These are phyloP conservation scores for Globisporangium recalcitrans DNA, from an alignment of 352 stramenopile species.

Conservation along the genomic window DNA sequence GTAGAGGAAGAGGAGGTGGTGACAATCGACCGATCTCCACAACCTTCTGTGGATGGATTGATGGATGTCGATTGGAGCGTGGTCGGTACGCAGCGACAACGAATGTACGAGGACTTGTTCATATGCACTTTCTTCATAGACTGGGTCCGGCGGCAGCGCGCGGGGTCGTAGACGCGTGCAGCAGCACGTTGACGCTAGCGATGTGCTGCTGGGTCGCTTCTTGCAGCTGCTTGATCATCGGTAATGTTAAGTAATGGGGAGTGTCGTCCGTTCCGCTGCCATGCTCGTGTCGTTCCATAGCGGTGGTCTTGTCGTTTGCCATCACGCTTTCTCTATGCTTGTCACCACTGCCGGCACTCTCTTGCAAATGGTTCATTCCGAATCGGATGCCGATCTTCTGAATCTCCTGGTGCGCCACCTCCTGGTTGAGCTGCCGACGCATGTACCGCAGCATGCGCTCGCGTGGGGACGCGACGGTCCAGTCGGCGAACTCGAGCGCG, in stretches of 20 bases:
- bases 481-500: conserved; percentile 57
- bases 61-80: background rate
- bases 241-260: conserved; percentile 24
- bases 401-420: conserved; percentile 30
- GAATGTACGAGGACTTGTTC: conserved; percentile 1
- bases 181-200: conserved; percentile 28
- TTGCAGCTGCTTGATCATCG: conserved; percentile 38
- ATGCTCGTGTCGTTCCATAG: background rate
- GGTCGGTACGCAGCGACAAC: background rate
- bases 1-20: background rate
- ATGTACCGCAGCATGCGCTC: conserved; percentile 42
- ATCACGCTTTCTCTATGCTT: conserved; percentile 3
- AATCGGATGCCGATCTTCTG: conserved; percentile 42
- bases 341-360: background rate
- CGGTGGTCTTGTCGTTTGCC: background rate
- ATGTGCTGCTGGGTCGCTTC: conserved; percentile 52
- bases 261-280: conserved; percentile 1
- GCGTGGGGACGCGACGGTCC: conserved; percentile 51
- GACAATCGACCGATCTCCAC: background rate
- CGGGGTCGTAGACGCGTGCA: conserved; percentile 16
- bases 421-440: conserved; percentile 26
- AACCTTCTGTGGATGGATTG: background rate
- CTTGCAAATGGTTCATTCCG: conserved; percentile 25
- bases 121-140: conserved; percentile 12
- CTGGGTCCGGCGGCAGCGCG: background rate